phyloP scores from a whole-genome alignment of 306 rosid species.

The Chamaecrista fasciculata region DNA sequence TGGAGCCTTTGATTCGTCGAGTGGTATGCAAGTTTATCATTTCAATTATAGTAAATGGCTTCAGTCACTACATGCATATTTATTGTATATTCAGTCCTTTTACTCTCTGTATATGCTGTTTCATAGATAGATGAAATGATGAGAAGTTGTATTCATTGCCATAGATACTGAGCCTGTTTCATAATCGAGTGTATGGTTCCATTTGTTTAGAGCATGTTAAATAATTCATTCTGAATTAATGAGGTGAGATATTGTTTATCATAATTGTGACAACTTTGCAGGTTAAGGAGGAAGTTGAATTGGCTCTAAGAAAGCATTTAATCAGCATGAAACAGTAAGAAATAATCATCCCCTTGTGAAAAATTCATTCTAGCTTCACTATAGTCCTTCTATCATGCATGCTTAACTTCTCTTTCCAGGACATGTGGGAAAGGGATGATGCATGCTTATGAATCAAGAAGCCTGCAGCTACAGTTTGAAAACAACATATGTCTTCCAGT shows the following conservation, averaged over 20 bases:
- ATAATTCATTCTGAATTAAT: slow-evolving; percentile 10
- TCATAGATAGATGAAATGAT: no score
- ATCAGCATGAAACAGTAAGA: slow-evolving; percentile 76
- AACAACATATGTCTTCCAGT: slow-evolving; percentile 81
- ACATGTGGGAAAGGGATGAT: slow-evolving; percentile 56
- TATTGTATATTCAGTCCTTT: neutral
- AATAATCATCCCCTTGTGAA: slow-evolving; percentile 28
- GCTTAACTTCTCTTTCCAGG: slow-evolving; percentile 49
- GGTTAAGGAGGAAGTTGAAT: slow-evolving; percentile 96
- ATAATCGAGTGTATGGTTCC: neutral
- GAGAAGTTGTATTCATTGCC: no score
- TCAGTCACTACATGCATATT: neutral
- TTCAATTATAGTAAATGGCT: neutral
- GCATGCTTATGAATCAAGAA: slow-evolving; percentile 51
- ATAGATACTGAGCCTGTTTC: no score
- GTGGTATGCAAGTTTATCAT: slow-evolving; percentile 67
- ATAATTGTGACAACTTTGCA: slow-evolving; percentile 38
- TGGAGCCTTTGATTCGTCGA: slow-evolving; percentile 81
- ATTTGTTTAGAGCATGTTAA: slow-evolving; percentile 1
- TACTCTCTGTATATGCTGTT: slow-evolving; percentile 16
- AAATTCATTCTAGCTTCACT: slow-evolving; percentile 20
- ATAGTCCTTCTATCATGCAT: slow-evolving; percentile 15
- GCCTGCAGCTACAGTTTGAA: slow-evolving; percentile 68
- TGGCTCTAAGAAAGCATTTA: slow-evolving; percentile 74
- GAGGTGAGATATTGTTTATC: slow-evolving; percentile 15